phyloP scores from a whole-genome alignment of 768 basidiomycete species.

The Leccinum aurantiacum region DNA sequence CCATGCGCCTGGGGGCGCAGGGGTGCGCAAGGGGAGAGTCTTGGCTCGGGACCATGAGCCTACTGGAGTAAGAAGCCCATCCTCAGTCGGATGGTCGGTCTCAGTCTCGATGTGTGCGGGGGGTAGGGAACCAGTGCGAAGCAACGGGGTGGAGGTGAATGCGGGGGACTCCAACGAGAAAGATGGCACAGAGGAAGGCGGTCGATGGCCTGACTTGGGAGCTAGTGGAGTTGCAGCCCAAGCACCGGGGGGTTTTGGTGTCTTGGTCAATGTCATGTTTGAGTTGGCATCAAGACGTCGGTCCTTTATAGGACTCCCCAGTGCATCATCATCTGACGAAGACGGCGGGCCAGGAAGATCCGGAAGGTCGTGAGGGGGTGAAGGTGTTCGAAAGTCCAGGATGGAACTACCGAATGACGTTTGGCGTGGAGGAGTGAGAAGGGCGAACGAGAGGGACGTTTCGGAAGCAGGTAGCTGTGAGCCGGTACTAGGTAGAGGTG shows the following conservation, averaged over 20 bases:
- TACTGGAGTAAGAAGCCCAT: constrained; percentile 43
- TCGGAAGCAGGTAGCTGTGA: constrained; percentile 7
- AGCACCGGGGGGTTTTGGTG: constrained; percentile 47
- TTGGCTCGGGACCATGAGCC: constrained; percentile 49
- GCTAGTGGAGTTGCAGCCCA: constrained; percentile 43
- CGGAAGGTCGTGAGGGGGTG: constrained; percentile 60
- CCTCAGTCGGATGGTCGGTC: constrained; percentile 18
- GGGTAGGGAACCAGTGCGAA: constrained; percentile 15
- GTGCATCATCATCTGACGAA: constrained; percentile 49
- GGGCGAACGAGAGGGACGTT: constrained; percentile 20
- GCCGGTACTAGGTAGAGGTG: constrained; percentile 18
- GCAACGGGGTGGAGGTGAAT: constrained; percentile 28
- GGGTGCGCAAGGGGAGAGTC: constrained; percentile 53
- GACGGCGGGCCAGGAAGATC: constrained; percentile 67
- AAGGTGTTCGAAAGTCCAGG: constrained; percentile 58
- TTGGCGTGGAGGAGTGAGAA: constrained; percentile 51
- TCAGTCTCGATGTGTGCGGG: constrained; percentile 18
- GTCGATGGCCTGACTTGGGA: constrained; percentile 14
- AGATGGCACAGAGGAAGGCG: constrained; percentile 16
- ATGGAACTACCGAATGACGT: constrained; percentile 42
- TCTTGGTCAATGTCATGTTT: constrained; percentile 40
- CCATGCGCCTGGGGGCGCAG: constrained; percentile 73
- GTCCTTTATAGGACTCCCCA: constrained; percentile 26
- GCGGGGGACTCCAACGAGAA: constrained; percentile 27
- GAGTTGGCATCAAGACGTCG: constrained; percentile 15